Evolutionary conservation across 1,284 basidiomycete genomes (phyloP), one percentile per base, ranked within the genome.

Genomic region (Mycosarcoma maydis): DNA sequence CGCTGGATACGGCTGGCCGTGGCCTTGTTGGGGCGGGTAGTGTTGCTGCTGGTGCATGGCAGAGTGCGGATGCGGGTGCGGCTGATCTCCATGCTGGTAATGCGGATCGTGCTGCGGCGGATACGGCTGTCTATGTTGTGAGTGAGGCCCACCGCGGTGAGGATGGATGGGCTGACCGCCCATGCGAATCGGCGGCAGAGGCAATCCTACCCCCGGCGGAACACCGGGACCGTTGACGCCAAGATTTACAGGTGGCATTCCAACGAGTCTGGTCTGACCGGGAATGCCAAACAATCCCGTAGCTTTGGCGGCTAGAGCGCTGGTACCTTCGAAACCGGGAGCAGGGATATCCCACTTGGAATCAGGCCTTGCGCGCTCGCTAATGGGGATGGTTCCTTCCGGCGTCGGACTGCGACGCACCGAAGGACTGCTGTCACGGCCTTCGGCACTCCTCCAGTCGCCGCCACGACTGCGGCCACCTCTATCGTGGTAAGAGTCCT

Each of bases 261-360:
- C 64, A 14, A 92, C 90, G 17, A 91, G 92, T 34, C 92, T 87
- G 77, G 92, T 92, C 50, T 92, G 92, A 49, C 92, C 93, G 43
- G 92, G 92, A 43, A 94, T 87, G 79, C 93, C 94, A 86, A 95
- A 95, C 55, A 94, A 84, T 65, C 93, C 93, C 90, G 94, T 97
- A 83, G 94, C 91, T 83, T 98, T 99, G 22, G 95, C 95, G 80
- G 97, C 92, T 85, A 94, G 87, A 14, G 94, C 93, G 3, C 90
- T 90, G 75, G 97, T 92, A 74, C 92, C 90, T 78, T 98, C 94
- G 73, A 96, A 98, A 19, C 94, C 94, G 13, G 91, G 90, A 11
- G 95, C 92, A 81, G 92, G 90, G 23, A 96, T 90, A 83, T 98
- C 93, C 95, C 96, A 99, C 2, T 92, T 91, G 48, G 92, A 92